A percentile compares a stretch with the other conserved stretches of the same genome.
phyloP scores from a whole-genome alignment of 1,284 basidiomycete species.

The Cerioporus squamosus region DNA sequence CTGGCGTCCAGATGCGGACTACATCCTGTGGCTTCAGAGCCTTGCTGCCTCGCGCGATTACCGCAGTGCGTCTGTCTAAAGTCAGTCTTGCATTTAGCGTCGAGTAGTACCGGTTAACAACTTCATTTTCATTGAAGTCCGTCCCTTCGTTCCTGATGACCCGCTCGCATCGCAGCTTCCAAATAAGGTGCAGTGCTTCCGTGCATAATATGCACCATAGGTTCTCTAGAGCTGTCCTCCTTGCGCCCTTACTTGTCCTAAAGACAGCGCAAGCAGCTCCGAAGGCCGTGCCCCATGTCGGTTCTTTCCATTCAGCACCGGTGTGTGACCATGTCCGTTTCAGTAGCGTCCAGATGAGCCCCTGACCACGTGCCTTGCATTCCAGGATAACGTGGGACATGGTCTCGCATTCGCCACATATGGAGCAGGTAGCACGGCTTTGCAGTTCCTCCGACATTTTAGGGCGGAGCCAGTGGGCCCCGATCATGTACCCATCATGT shows the following conservation, averaged over 20 bases:
- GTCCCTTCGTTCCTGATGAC: conserved; percentile 16
- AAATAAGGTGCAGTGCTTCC: conserved; percentile 36
- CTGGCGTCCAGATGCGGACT: conserved; percentile 3
- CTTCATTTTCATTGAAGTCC: conserved; percentile 2
- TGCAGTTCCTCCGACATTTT: too few species aligned
- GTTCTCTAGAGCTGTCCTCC: not conserved
- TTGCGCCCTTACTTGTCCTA: too few species aligned
- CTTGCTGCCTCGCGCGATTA: not conserved
- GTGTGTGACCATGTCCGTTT: too few species aligned
- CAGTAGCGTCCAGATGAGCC: too few species aligned
- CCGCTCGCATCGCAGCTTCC: conserved; percentile 34
- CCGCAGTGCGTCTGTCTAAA: conserved; percentile 4
- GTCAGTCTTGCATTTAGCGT: conserved; percentile 2
- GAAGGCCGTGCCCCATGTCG: too few species aligned
- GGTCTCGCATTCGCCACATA: not conserved
- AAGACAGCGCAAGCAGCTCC: too few species aligned
- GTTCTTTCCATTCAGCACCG: too few species aligned
- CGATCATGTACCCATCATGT: too few species aligned
- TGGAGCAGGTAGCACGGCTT: too few species aligned
- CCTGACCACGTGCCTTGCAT: too few species aligned
- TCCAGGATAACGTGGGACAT: too few species aligned
- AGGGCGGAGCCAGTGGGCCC: too few species aligned
- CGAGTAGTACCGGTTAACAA: conserved; percentile 12
- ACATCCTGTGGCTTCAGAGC: not conserved
- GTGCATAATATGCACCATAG: conserved; percentile 35